phyloP scores from a whole-genome alignment of 2,329 filamentous ascomycete genomes.

The Aspergillus aculeatinus region DNA sequence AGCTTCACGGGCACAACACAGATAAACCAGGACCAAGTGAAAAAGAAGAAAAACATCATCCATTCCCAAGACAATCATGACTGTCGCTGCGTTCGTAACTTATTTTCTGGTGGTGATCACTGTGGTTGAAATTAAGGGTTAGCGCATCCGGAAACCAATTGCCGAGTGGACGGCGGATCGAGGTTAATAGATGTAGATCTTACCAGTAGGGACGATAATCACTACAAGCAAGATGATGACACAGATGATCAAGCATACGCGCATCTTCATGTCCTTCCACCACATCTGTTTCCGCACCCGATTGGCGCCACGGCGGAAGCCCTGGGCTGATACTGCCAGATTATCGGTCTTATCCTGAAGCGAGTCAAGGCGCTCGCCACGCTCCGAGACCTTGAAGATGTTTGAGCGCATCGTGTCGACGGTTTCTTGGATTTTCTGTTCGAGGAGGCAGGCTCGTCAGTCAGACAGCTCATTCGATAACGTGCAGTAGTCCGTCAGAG shows the following conservation, averaged over 20 bases:
- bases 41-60: constrained; percentile 27
- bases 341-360: constrained; percentile 93
- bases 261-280: constrained; percentile 99
- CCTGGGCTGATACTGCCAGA: constrained; percentile 86
- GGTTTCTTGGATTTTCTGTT: constrained; percentile 94
- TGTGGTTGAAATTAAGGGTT: constrained; percentile 17
- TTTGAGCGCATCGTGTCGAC: constrained; percentile 96
- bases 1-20: constrained; percentile 30
- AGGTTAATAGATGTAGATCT: constrained; percentile 33
- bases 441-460: constrained; percentile 3
- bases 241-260: constrained; percentile 88
- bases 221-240: constrained; percentile 88
- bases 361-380: constrained; percentile 82
- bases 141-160: constrained; percentile 12
- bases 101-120: constrained; percentile 49
- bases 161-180: not conserved
- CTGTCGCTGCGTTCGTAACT: constrained; percentile 27
- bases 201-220: constrained; percentile 92
- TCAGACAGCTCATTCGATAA: not conserved
- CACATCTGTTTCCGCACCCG: constrained; percentile 96
- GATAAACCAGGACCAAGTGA: constrained; percentile 34
- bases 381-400: constrained; percentile 93
- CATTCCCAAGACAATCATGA: constrained; percentile 34
- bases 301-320: constrained; percentile 95
- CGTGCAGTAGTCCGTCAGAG: not conserved